These are phyloP conservation scores for Sicyos baderoa DNA, from an alignment of 306 rosid genomes.

Conservation along the genomic window DNA sequence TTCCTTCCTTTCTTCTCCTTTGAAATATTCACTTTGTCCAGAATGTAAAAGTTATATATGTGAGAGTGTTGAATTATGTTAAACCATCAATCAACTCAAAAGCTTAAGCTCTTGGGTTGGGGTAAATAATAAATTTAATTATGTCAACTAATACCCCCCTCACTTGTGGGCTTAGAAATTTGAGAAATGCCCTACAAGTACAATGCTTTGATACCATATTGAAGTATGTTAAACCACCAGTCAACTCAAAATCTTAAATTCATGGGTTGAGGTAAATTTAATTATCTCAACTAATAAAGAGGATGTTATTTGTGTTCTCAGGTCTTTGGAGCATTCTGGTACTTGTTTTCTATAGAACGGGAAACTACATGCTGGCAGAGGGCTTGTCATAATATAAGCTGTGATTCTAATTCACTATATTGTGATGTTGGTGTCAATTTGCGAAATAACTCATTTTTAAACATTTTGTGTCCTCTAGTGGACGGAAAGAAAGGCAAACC, in stretches of 20 bases:
- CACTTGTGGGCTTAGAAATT: too few species aligned
- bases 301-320: conserved; percentile 16
- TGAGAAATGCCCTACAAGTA: too few species aligned
- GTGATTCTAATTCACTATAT: background rate
- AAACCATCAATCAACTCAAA: too few species aligned
- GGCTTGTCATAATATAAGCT: background rate
- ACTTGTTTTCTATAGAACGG: conserved; percentile 26
- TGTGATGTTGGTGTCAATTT: background rate
- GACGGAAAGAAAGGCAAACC: background rate
- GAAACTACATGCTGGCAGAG: conserved; percentile 25
- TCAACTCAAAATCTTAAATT: too few species aligned
- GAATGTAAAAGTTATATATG: background rate
- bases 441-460: background rate
- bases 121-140: too few species aligned
- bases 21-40: background rate
- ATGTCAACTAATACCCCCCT: too few species aligned
- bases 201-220: too few species aligned
- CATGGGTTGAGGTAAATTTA: too few species aligned
- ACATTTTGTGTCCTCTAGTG: conserved; percentile 11
- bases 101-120: too few species aligned
- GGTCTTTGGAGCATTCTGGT: conserved; percentile 31
- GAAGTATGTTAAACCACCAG: too few species aligned
- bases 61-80: too few species aligned
- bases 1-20: background rate
- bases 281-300: too few species aligned